Conservation (phyloP, 768 basidiomycete species). For the Collybiopsis confluens region DNA sequence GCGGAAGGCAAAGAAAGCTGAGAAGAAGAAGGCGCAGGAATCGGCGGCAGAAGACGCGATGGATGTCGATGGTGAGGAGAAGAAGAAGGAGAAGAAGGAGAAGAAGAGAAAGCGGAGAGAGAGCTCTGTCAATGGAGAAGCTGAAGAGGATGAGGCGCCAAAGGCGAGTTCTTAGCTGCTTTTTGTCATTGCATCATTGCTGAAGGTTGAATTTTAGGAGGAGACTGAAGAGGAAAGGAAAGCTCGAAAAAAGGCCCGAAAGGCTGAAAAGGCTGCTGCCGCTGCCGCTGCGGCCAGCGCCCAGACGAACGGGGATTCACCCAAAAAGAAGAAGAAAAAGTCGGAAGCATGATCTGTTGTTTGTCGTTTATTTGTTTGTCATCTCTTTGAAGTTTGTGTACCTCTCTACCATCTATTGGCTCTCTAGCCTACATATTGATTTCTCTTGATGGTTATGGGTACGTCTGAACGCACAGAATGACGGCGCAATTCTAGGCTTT, state of each 20-base stretch:
- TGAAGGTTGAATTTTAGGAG: conserved; percentile 26
- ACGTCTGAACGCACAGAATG: too few relatives aligned
- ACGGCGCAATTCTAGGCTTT: too few relatives aligned
- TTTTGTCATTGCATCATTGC: background rate
- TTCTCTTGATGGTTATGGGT: too few relatives aligned
- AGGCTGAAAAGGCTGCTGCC: conserved; percentile 69
- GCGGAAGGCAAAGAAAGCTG: conserved; percentile 62
- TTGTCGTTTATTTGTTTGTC: background rate
- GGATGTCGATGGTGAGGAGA: conserved; percentile 36
- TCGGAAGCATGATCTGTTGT: conserved; percentile 16
- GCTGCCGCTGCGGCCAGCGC: conserved; percentile 41
- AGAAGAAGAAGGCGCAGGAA: conserved; percentile 31
- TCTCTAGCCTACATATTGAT: background rate
- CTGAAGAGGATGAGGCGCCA: conserved; percentile 27
- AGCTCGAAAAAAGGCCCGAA: conserved; percentile 70
- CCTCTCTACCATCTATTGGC: background rate
- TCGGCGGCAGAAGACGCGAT: conserved; percentile 32
- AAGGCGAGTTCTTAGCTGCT: conserved; percentile 32
- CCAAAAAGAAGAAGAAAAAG: conserved; percentile 62
- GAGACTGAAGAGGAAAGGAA: conserved; percentile 86
- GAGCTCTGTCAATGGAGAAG: conserved; percentile 49
- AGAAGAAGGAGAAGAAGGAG: conserved; percentile 19
- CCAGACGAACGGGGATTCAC: conserved; percentile 36
- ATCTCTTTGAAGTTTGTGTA: background rate
- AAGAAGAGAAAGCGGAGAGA: conserved; percentile 50